Base-by-base conservation (phyloP, 495 filamentous ascomycete genomes). In the Bacidia rubella region DNA sequence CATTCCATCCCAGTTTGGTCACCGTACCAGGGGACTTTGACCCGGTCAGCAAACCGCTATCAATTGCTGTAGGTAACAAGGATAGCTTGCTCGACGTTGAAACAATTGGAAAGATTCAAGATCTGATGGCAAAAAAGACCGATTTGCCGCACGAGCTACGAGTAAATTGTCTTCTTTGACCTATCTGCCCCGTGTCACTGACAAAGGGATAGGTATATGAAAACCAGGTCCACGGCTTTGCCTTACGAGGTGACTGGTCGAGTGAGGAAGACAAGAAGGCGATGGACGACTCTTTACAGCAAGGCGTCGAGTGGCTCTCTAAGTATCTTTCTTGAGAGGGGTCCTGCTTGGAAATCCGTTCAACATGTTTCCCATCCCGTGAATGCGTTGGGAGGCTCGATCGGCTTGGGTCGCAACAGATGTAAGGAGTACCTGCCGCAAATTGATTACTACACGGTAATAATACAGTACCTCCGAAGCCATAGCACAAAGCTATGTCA, bases 191-290 rank as follows among this genome's bases (percentile, higher is more conserved):
- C 26, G 26, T 17, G 43, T 39, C 17, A 26, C 48, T 27, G 27
- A 5, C 27, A 11, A n/a, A 25, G 29, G 39, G 5, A 11, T 24
- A 57, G 55, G 59, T 71, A 11, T 71, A 69, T 60, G 63, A 71
- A 54, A 66, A 69, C 42, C 69, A 71, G 55, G 51, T 72, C 2
- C 69, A 72, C 58, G 69, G 67, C 12, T 69, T 72, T 61, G 62
- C 69, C 23, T 40, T 72, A 32, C 60, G 70, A 42, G 61, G 62
- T 40, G 70, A 73, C 57, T 71, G 67, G 68, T 63, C 59, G 22
- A 66, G 58, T 40, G 70, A 73, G 29, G 70, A 68, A 54, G 69
- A 72, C 40, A 65, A 63, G 57, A 65, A 73, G 58, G 69, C 69
- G 15, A 72, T 42, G 55, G 69, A 73, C 55, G 64, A 69, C 2